Evolutionary conservation across 2,329 filamentous ascomycete genomes (phyloP), one percentile per base, ranked within the genome.

Genomic region (Fusarium albidum): DNA sequence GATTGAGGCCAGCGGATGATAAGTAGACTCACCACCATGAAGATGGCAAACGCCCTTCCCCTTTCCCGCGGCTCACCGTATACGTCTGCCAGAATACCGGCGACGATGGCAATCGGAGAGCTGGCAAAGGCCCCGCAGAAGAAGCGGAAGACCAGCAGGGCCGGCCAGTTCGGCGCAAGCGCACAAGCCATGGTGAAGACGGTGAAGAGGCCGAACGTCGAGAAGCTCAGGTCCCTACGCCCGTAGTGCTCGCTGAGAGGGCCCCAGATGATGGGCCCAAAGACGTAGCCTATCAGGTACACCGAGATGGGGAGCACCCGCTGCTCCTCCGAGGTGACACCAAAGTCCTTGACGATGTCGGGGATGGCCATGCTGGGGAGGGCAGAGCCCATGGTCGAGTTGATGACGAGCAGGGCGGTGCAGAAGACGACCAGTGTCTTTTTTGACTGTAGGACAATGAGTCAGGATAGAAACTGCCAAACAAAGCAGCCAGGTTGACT

Each of bases 211-310:
- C 71, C 57, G 52, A 83, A 84, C 1, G 80, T 79, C 12, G 59
- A 59, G 15, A 81, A 60, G 10, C 72, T 78, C 14, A 82, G 63
- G 59, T 72, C 74, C 53, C 80, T 74, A 12, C 86, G 77, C 9
- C 87, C 86, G 52, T 82, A 82, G 53, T 88, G 84, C 67, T 90
- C 87, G 35, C 82, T 87, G 4, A 89, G 67, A 0, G 87, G 88
- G 0, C 85, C 87, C 77, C 86, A 88, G 11, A 88, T 69, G 9
- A 88, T 70, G 1, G 84, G 84, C 0, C 76, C 86, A 27, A 84
- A 77, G 15, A 87, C 82, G 65, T 88, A 90, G 7, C 85, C 86
- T 35, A 88, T 75, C 8, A 89, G 75, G 59, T 84, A 89, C 14
- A 85, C 77, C 0, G 85, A 87, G 28, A 88, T 85, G 8, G 85